A percentile compares a stretch with the other conserved stretches of the same genome.
phyloP scores from a whole-genome alignment of 2,329 filamentous ascomycete species.

The Claviceps citrina region DNA sequence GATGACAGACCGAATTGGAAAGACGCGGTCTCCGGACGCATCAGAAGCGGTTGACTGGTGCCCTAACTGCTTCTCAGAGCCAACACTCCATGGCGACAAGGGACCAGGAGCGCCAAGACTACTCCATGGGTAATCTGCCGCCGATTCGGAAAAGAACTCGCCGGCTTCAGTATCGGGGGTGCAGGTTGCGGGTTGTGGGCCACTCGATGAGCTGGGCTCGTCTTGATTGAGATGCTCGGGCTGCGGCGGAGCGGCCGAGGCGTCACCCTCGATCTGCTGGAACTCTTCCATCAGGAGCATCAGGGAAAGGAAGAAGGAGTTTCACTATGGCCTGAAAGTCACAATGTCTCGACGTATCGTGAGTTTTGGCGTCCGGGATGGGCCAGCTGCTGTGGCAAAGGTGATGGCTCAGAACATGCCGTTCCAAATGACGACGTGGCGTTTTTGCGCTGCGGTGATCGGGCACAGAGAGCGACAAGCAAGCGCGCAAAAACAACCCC shows the following conservation, averaged over 20 bases:
- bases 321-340: slow-evolving; percentile 4
- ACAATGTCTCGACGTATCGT: neutral
- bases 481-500: neutral
- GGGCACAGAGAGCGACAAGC: neutral
- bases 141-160: neutral
- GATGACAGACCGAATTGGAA: slow-evolving; percentile 67
- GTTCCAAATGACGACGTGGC: slow-evolving; percentile 5
- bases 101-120: slow-evolving; percentile 9
- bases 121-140: slow-evolving; percentile 1
- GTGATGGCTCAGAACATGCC: slow-evolving; percentile 3
- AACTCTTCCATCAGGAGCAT: slow-evolving; percentile 3
- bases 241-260: neutral
- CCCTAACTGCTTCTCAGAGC: slow-evolving; percentile 25
- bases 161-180: neutral
- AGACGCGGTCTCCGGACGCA: slow-evolving; percentile 45
- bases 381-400: slow-evolving; percentile 3
- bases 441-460: neutral
- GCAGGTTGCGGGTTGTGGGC: neutral
- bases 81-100: slow-evolving; percentile 26
- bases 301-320: neutral
- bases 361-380: too few relatives aligned
- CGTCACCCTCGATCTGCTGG: neutral
- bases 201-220: neutral
- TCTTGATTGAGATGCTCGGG: neutral
- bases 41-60: slow-evolving; percentile 20